These are phyloP conservation scores for Nitzschia putrida DNA, from an alignment of 108 stramenopile genomes.

Conservation along the genomic window DNA sequence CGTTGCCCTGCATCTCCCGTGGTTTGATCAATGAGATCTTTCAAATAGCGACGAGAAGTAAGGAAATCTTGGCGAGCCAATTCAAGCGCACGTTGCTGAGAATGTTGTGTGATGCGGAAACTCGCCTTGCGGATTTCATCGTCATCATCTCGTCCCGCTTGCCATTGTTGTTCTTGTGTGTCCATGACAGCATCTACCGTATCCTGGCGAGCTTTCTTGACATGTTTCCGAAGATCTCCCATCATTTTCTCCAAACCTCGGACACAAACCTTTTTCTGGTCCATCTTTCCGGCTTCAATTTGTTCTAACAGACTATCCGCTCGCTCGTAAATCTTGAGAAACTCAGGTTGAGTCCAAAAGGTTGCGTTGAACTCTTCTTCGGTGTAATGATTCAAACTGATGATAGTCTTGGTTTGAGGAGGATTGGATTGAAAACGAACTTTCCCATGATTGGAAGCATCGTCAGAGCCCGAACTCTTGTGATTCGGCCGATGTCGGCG, in stretches of 20 bases:
- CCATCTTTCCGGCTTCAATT: slow-evolving; percentile 1
- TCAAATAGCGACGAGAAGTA: not conserved
- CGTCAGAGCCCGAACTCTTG: too few species aligned
- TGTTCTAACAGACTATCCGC: not conserved
- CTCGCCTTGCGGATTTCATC: not conserved
- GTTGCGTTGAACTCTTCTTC: not conserved
- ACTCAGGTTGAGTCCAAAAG: not conserved
- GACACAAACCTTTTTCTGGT: slow-evolving; percentile 4
- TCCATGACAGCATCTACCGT: slow-evolving; percentile 14
- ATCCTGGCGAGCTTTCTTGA: not conserved
- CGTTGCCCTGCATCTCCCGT: too few species aligned
- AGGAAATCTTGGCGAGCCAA: slow-evolving; percentile 1
- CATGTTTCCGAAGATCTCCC: not conserved
- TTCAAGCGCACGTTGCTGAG: not conserved
- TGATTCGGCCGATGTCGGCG: too few species aligned
- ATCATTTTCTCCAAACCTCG: slow-evolving; percentile 12
- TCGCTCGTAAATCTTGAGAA: not conserved
- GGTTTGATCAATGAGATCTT: too few species aligned
- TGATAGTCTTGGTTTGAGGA: not conserved
- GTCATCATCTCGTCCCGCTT: not conserved
- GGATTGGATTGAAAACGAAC: not conserved
- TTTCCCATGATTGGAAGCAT: too few species aligned
- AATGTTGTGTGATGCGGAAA: not conserved
- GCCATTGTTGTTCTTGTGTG: slow-evolving; percentile 14
- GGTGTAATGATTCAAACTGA: not conserved